These are phyloP conservation scores for Tolypocladium guangdongense DNA, from an alignment of 2,329 filamentous ascomycete genomes.

Conservation along the genomic window DNA sequence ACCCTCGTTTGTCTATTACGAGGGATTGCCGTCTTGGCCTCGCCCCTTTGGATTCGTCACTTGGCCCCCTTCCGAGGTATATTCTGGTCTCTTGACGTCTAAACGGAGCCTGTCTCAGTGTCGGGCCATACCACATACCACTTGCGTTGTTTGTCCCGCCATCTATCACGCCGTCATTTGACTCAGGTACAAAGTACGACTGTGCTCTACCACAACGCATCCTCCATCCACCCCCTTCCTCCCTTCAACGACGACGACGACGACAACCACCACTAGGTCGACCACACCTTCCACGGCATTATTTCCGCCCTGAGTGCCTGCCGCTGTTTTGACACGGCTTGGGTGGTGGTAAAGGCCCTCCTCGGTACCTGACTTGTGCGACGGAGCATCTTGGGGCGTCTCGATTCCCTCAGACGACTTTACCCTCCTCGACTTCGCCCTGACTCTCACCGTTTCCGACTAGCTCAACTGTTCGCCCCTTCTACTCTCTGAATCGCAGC, in stretches of 20 bases:
- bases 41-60: neutral
- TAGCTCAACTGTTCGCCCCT: neutral
- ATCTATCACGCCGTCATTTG: neutral
- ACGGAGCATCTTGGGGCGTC: no score
- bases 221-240: neutral
- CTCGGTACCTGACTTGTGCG: no score
- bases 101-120: neutral
- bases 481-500: neutral
- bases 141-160: neutral
- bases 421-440: no score
- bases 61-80: neutral
- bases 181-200: neutral
- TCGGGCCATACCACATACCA: neutral
- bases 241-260: neutral
- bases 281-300: no score
- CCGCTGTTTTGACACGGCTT: no score
- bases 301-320: no score
- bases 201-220: neutral
- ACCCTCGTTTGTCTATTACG: neutral
- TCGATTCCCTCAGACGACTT: no score
- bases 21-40: neutral
- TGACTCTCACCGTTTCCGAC: neutral
- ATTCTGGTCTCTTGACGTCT: neutral
- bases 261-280: no score
- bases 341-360: no score